These are phyloP conservation scores for Fusarium sp. DNA, from an alignment of 2,329 filamentous ascomycete species.

Conservation along the genomic window DNA sequence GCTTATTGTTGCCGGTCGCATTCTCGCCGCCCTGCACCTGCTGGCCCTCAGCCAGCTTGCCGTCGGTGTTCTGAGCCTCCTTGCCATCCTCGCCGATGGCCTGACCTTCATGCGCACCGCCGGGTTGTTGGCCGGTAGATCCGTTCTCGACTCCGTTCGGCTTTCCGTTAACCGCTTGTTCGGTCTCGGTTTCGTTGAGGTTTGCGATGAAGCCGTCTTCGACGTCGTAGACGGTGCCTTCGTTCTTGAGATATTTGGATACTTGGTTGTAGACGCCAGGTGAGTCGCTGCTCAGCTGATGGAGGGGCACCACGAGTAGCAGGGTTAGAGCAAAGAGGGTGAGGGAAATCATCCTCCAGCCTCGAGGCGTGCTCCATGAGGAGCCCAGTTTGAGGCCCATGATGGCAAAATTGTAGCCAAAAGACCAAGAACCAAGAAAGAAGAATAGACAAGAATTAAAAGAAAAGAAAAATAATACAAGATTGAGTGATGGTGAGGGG, in stretches of 20 bases:
- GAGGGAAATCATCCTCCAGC: slow-evolving; percentile 44
- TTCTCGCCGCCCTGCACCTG: background rate
- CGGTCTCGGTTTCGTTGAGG: slow-evolving; percentile 49
- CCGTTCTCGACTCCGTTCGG: slow-evolving; percentile 12
- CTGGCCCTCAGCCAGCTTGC: slow-evolving; percentile 2
- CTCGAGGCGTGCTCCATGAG: slow-evolving; percentile 44
- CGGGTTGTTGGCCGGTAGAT: slow-evolving; percentile 13
- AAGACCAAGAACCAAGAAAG: slow-evolving; percentile 16
- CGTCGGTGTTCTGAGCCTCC: background rate
- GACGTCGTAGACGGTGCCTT: slow-evolving; percentile 51
- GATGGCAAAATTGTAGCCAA: slow-evolving; percentile 6
- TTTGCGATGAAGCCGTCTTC: slow-evolving; percentile 38
- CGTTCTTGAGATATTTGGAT: slow-evolving; percentile 46
- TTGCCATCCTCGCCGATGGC: slow-evolving; percentile 22
- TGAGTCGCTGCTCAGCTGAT: slow-evolving; percentile 44
- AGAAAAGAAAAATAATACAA: background rate
- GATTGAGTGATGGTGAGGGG: slow-evolving; percentile 13
- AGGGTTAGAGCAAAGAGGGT: slow-evolving; percentile 43
- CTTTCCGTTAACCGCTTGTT: slow-evolving; percentile 9
- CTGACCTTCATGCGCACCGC: slow-evolving; percentile 14
- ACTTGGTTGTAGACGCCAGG: slow-evolving; percentile 48
- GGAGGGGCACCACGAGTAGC: slow-evolving; percentile 47
- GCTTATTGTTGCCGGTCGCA: background rate
- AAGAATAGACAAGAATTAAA: slow-evolving; percentile 2
- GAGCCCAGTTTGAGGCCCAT: slow-evolving; percentile 42